Evolutionary conservation across 306 rosid species (phyloP).

Genomic region (Gleditsia sinensis): DNA sequence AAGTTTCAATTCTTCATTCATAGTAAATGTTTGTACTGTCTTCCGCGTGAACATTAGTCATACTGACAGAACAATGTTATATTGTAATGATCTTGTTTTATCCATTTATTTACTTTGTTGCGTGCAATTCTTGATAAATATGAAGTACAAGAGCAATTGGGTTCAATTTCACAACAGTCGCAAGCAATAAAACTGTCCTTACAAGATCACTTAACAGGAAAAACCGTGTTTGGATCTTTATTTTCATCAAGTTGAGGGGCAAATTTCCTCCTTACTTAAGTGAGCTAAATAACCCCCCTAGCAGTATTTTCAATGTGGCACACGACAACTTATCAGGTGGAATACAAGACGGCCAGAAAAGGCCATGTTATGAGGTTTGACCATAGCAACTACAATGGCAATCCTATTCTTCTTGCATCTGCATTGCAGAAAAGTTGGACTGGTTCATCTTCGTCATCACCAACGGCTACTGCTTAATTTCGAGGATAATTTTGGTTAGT

Average conservation of each 20-base stretch:
- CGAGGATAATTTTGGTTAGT: background rate
- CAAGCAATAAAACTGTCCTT: background rate
- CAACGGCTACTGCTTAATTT: background rate
- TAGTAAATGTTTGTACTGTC: no score
- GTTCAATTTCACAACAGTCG: background rate
- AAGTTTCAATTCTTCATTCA: no score
- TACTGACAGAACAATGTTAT: no score
- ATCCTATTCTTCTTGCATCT: slow-evolving; percentile 1
- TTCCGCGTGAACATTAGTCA: no score
- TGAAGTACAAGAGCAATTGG: background rate
- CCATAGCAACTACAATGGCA: background rate
- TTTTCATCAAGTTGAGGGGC: slow-evolving; percentile 2
- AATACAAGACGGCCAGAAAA: background rate
- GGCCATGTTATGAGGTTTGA: background rate
- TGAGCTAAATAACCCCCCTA: background rate
- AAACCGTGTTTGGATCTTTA: slow-evolving; percentile 10
- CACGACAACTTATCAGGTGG: background rate
- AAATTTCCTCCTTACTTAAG: background rate
- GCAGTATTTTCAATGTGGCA: background rate
- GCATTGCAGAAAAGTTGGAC: background rate
- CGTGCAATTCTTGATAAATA: background rate
- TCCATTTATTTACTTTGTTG: no score
- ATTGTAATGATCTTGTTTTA: no score
- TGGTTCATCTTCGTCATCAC: background rate
- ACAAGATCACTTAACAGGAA: background rate